These are phyloP conservation scores for Dillenia turbinata DNA, from an alignment of 164 flowering plant species.

Conservation along the genomic window DNA sequence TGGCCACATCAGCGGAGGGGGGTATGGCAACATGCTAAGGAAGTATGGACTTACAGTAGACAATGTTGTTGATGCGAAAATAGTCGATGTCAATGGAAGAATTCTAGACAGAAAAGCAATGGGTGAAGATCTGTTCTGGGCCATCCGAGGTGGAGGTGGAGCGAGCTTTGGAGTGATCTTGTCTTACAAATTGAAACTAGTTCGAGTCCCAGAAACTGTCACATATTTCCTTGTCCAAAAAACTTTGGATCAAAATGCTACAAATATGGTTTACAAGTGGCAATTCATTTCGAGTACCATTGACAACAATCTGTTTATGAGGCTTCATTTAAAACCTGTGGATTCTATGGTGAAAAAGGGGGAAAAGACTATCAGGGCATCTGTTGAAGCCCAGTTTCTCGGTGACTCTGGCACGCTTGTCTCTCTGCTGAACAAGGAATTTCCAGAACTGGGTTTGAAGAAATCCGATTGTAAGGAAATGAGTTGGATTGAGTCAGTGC, in stretches of 20 bases:
- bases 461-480: not conserved
- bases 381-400: not conserved
- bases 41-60: slow-evolving; percentile 43
- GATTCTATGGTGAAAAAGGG: too few species aligned
- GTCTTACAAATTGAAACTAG: slow-evolving; percentile 12
- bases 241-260: slow-evolving; percentile 5
- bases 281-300: slow-evolving; percentile 7
- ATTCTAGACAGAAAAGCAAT: slow-evolving; percentile 32
- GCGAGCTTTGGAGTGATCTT: slow-evolving; percentile 4
- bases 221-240: slow-evolving; percentile 10
- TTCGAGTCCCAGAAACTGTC: slow-evolving; percentile 14
- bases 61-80: slow-evolving; percentile 34
- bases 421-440: not conserved
- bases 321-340: too few species aligned
- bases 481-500: not conserved
- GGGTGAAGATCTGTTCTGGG: slow-evolving; percentile 61
- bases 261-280: slow-evolving; percentile 3
- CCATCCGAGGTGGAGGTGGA: slow-evolving; percentile 47
- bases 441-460: not conserved
- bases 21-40: slow-evolving; percentile 39
- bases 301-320: not conserved
- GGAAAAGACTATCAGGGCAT: not conserved
- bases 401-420: not conserved
- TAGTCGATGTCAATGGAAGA: slow-evolving; percentile 33
- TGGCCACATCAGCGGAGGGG: slow-evolving; percentile 43